Conservation (phyloP, 2,329 filamentous ascomycete genomes). For the Verticillium klebahnii region DNA sequence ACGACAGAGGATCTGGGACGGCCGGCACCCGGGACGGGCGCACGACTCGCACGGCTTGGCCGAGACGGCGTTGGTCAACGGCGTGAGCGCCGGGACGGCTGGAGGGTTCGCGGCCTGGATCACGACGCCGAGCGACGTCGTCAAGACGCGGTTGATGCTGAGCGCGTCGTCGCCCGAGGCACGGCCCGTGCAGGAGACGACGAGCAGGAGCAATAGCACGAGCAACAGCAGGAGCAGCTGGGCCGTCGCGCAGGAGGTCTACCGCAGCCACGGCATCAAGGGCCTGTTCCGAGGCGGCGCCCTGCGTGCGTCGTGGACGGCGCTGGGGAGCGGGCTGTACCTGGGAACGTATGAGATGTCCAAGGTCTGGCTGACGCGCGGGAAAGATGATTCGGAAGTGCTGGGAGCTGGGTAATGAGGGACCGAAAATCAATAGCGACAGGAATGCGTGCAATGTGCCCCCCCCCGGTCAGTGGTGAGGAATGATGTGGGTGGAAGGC, state of each 20-base stretch:
- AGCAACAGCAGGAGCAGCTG: slow-evolving; percentile 40
- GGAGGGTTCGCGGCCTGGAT: slow-evolving; percentile 71
- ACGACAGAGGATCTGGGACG: slow-evolving; percentile 47
- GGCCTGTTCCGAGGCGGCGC: slow-evolving; percentile 75
- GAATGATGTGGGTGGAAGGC: not conserved
- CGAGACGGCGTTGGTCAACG: slow-evolving; percentile 69
- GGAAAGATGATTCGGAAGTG: slow-evolving; percentile 29
- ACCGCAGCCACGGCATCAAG: slow-evolving; percentile 60
- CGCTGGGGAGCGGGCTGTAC: slow-evolving; percentile 78
- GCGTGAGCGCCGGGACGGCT: slow-evolving; percentile 66
- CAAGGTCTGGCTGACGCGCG: slow-evolving; percentile 54
- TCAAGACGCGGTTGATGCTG: slow-evolving; percentile 89
- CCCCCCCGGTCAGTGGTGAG: not conserved
- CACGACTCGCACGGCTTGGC: slow-evolving; percentile 33
- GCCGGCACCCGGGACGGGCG: slow-evolving; percentile 20
- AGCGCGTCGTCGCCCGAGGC: slow-evolving; percentile 31
- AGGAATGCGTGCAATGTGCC: not conserved
- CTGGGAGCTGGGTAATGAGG: not conserved
- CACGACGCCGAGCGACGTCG: slow-evolving; percentile 86
- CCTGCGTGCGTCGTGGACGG: slow-evolving; percentile 74
- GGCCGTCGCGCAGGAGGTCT: slow-evolving; percentile 60
- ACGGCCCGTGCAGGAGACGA: slow-evolving; percentile 22
- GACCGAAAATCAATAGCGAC: not conserved
- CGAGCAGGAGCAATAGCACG: slow-evolving; percentile 16
- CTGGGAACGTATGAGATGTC: slow-evolving; percentile 81